Base-by-base conservation (phyloP, 495 filamentous ascomycete species). In the Aspergillus nanangensis region DNA sequence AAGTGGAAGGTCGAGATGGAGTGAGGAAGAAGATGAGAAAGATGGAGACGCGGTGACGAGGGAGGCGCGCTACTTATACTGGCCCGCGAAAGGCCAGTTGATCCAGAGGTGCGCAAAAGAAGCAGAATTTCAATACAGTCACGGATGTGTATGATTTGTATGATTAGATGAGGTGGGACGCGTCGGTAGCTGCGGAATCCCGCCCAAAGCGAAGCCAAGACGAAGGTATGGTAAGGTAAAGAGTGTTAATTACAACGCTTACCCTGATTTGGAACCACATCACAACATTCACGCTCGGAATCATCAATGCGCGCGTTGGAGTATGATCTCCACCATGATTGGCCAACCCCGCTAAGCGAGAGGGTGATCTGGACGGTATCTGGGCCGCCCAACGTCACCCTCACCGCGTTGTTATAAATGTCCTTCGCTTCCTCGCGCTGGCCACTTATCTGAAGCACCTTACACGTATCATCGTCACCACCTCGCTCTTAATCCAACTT, bases 1-100 rank as follows among this genome's bases (percentile, higher is more conserved):
- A 70, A 53, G 57, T 52, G 49, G 56, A 55, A 57, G 56, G 56
- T 57, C 57, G 58, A 51, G 63, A 62, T 60, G 59, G 65, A 60
- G 64, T 63, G 59, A 51, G 49, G 43, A 63, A 45, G 51, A 48
- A 38, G 61, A 65, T 47, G 37, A 22, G 37, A 65, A 61, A 64
- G 53, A 62, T 53, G 53, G 61, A 56, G 63, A 71, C 69, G 68
- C 63, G 65, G 62, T 68, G 60, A 64, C 56, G 69, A 70, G 62
- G 63, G 64, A 67, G 60, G 59, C 55, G 62, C 58, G 57, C 59
- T 72, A 71, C 75, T 77, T 78, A 78, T 78, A 78, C 67, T 66
- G 57, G 62, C 47, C 52, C 52, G 57, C 56, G 57, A 68, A 66
- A 52, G 55, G 48, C 42, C 47, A 53, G 69, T 70, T 75, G 71